phyloP scores from a whole-genome alignment of 2,329 filamentous ascomycete genomes.

The Pseudopyricularia javanii region DNA sequence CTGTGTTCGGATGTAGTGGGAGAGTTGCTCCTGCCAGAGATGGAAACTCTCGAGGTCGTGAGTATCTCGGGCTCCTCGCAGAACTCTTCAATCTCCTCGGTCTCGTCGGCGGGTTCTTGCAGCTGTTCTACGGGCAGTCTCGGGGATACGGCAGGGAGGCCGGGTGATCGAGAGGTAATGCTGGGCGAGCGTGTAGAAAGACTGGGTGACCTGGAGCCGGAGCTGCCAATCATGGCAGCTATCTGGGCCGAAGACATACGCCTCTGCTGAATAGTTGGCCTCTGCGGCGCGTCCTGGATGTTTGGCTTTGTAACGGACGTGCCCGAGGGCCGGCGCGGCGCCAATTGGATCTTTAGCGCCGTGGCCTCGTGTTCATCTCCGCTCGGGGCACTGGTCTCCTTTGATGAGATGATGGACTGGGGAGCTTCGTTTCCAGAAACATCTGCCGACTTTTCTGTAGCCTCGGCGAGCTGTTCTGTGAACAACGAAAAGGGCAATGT shows the following conservation, averaged over 20 bases:
- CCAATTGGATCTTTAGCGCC: not conserved
- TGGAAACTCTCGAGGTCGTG: conserved; percentile 43
- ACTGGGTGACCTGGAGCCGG: conserved; percentile 22
- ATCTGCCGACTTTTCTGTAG: not conserved
- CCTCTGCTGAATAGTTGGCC: not conserved
- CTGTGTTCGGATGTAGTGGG: conserved; percentile 31
- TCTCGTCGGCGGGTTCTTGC: conserved; percentile 1
- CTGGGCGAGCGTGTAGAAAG: too few relatives aligned
- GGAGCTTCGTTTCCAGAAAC: not conserved
- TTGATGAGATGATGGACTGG: not conserved
- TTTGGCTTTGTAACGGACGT: not conserved
- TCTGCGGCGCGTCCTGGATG: not conserved
- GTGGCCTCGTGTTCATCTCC: not conserved
- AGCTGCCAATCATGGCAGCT: conserved; percentile 17
- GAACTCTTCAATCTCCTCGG: conserved; percentile 35
- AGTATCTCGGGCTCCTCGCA: conserved; percentile 47
- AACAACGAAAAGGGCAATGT: conserved; percentile 12
- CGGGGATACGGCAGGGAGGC: not conserved
- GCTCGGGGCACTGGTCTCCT: not conserved
- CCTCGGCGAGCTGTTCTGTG: conserved; percentile 5
- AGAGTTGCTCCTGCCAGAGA: conserved; percentile 35
- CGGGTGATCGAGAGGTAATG: not conserved
- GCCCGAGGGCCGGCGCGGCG: not conserved
- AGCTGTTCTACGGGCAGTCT: conserved; percentile 6
- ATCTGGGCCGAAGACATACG: conserved; percentile 18